Evolutionary conservation across 2,329 filamentous ascomycete species (phyloP).

Genomic region (Chaetomium strumarium): DNA sequence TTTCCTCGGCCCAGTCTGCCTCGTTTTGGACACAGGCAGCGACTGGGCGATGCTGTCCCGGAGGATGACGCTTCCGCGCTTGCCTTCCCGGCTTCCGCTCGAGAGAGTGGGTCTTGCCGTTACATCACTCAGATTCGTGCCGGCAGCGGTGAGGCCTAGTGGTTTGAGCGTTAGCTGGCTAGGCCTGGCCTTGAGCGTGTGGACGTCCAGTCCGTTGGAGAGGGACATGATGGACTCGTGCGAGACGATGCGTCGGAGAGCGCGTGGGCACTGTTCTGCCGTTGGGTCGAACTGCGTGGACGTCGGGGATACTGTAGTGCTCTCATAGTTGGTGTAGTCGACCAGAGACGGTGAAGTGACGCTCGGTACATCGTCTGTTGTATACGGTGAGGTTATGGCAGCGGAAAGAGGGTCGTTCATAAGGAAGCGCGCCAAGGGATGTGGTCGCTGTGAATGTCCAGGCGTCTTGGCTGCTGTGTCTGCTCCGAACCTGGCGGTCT

Average conservation of each 20-base stretch:
- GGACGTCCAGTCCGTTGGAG: constrained; percentile 82
- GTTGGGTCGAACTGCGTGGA: constrained; percentile 21
- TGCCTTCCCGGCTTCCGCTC: constrained; percentile 34
- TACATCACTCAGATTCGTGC: constrained; percentile 53
- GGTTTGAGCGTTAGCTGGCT: constrained; percentile 62
- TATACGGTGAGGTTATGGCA: constrained; percentile 29
- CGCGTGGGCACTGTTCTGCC: constrained; percentile 20
- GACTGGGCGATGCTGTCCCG: constrained; percentile 45
- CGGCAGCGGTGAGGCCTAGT: constrained; percentile 47
- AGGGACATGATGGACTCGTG: constrained; percentile 89
- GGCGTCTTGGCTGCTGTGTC: constrained; percentile 20
- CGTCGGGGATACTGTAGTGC: constrained; percentile 23
- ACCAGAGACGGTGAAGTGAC: constrained; percentile 27
- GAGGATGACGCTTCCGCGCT: constrained; percentile 49
- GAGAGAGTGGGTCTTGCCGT: constrained; percentile 54
- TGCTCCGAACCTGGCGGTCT: constrained; percentile 17
- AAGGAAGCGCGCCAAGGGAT: constrained; percentile 11
- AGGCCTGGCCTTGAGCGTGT: constrained; percentile 69
- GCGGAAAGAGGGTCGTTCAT: constrained; percentile 5
- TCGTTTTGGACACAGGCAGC: constrained; percentile 17
- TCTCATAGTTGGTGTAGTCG: constrained; percentile 34
- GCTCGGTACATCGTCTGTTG: constrained; percentile 29
- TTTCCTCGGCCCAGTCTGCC: background rate
- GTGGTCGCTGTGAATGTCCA: constrained; percentile 1
- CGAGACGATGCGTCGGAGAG: constrained; percentile 61